Percentiles rank a stretch among this genome's conserved stretches.
Conservation (phyloP, 2,329 filamentous ascomycete species). For the Cladosporium colombiae region DNA sequence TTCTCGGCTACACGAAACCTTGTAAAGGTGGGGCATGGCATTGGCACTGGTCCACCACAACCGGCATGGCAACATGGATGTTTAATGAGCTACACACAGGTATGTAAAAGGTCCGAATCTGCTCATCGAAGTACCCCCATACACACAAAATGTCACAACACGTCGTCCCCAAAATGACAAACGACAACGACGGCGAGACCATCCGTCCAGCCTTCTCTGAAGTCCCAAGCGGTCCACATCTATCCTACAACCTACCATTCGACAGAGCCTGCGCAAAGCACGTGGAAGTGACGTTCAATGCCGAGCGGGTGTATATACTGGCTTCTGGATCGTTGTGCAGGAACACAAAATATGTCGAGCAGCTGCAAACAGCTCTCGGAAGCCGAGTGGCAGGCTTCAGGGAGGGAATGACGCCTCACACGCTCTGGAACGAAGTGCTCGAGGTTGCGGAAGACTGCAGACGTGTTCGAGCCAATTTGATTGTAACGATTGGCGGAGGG, state of each 20-base stretch:
- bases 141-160: background rate
- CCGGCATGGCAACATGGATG: background rate
- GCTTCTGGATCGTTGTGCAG: constrained; percentile 52
- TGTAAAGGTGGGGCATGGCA: background rate
- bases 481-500: constrained; percentile 58
- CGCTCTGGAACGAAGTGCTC: constrained; percentile 55
- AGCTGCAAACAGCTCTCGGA: constrained; percentile 46
- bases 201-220: constrained; percentile 24
- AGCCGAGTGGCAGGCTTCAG: constrained; percentile 47
- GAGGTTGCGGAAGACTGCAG: constrained; percentile 48
- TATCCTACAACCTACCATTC: constrained; percentile 53
- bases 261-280: constrained; percentile 49
- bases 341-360: constrained; percentile 49
- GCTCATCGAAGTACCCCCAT: background rate
- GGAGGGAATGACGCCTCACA: constrained; percentile 57
- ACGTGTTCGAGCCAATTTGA: constrained; percentile 46
- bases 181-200: background rate
- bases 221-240: constrained; percentile 35
- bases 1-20: background rate
- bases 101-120: background rate
- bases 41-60: background rate
- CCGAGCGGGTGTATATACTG: constrained; percentile 53
- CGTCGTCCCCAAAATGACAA: background rate
- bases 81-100: background rate
- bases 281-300: constrained; percentile 46